Conservation (phyloP, 2,329 filamentous ascomycete genomes). For the Colletotrichum limetticola region DNA sequence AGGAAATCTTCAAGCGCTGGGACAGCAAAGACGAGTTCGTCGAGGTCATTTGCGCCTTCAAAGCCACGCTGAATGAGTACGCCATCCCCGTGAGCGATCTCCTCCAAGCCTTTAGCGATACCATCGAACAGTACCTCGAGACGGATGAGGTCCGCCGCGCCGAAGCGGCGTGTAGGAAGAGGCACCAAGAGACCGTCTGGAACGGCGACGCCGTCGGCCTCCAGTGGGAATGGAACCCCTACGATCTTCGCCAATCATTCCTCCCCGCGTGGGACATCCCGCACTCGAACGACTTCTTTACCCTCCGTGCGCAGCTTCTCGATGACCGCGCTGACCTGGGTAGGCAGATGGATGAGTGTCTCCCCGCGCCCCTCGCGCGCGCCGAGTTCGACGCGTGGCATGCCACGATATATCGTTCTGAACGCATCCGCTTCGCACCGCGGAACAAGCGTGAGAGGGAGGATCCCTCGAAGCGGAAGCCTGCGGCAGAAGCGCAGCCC, state of each 20-base stretch:
- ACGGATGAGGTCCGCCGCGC: background rate
- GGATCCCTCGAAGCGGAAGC: background rate
- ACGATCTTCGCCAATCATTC: background rate
- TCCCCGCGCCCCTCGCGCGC: background rate
- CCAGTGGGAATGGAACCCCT: conserved; percentile 5
- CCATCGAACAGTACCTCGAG: background rate
- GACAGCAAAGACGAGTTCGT: background rate
- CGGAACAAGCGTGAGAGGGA: background rate
- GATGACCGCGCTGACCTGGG: background rate
- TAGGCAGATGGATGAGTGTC: background rate
- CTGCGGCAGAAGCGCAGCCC: background rate
- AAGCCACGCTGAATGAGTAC: conserved; percentile 18
- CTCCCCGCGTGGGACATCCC: background rate
- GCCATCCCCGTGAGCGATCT: background rate
- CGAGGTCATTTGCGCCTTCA: conserved; percentile 23
- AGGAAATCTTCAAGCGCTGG: conserved; percentile 6
- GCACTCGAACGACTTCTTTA: background rate
- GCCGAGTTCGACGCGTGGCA: conserved; percentile 9
- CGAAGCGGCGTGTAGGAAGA: background rate
- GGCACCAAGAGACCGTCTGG: background rate
- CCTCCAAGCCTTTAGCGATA: background rate
- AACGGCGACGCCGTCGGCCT: background rate
- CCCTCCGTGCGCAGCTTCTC: background rate
- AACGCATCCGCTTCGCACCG: background rate
- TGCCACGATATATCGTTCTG: conserved; percentile 7